Evolutionary conservation across 2,329 filamentous ascomycete species (phyloP), one percentile per base, ranked within the genome.

Genomic region (Magnaporthiopsis rhizophila): DNA sequence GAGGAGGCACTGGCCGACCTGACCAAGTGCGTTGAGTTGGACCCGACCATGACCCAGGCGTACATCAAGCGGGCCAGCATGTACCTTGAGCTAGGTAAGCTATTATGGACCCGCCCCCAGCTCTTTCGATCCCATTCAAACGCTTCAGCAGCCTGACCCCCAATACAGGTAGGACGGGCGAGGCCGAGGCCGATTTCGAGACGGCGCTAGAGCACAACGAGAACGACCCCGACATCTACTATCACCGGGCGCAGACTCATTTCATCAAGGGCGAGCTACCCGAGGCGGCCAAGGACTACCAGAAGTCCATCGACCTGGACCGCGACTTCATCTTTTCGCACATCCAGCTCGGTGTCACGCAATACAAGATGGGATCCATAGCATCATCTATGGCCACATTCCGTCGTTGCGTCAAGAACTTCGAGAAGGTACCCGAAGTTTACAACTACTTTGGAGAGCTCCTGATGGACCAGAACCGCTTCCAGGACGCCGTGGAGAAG

Each of bases 371-470:
- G 90, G 95, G 95, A 70, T 97, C 92, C 36, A 90, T 99, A 65
- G 95, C 95, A 9, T 97, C 93, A 11, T 97, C 93, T 60, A 98
- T 98, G 92, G 94, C 95, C 50, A 99, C 95, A 7, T 98, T 99
- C 88, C 87, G 94, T 71, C 86, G 93, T 68, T 97, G 92, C 78
- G 93, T 97, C 77, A 99, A 98, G 88, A 97, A 97, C 80, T 99
- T 99, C 74, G 90, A 92, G 73, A 91, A 94, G 74, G 91, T 96
- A 13, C 93, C 94, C 7, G 95, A 99, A 74, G 95, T 98, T 57
- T 99, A 98, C 84, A 99, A 99, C 84, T 99, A 99, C 85, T 98
- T 97, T 73, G 95, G 95, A 72, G 95, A 99, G 81, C 85, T 99
- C 65, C 84, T 99, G 65, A 87, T 99, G 64, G 95, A 99, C 81